These are phyloP conservation scores for Cornus controversa DNA, from an alignment of 148 eudicot genomes.

Conservation along the genomic window DNA sequence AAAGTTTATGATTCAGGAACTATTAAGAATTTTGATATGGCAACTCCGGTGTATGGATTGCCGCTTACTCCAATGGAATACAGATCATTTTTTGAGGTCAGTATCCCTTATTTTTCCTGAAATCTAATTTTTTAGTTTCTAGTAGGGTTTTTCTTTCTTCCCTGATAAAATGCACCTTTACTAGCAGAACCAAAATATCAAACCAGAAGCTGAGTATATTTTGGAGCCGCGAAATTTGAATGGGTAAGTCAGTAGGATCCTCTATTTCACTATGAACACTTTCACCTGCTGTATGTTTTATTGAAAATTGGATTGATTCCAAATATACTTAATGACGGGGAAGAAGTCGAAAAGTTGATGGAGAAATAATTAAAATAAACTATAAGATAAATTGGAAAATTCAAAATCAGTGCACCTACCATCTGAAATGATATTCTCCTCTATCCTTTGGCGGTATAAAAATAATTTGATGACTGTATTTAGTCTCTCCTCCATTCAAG, in stretches of 20 bases:
- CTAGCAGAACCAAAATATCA: conserved; percentile 51
- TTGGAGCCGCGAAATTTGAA: conserved; percentile 42
- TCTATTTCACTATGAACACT: background rate
- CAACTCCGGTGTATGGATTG: conserved; percentile 54
- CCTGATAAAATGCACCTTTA: conserved; percentile 6
- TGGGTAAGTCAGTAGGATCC: conserved; percentile 46
- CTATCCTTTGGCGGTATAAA: background rate
- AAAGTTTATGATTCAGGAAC: conserved; percentile 18
- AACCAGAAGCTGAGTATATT: conserved; percentile 71
- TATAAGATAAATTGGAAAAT: background rate
- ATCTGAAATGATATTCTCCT: background rate
- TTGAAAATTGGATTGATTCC: too few relatives aligned
- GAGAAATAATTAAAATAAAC: background rate
- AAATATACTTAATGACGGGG: too few relatives aligned
- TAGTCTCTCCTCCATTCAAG: background rate
- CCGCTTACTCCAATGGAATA: conserved; percentile 84
- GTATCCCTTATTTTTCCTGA: background rate
- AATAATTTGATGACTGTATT: background rate
- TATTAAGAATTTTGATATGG: conserved; percentile 31
- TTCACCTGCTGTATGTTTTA: too few relatives aligned
- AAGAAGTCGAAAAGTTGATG: background rate
- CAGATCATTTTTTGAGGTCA: conserved; percentile 70
- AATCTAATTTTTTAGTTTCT: background rate
- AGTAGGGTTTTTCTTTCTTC: background rate
- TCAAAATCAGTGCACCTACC: background rate